Base-by-base conservation (phyloP, 2,329 filamentous ascomycete species). In the Epichloe bromicola region DNA sequence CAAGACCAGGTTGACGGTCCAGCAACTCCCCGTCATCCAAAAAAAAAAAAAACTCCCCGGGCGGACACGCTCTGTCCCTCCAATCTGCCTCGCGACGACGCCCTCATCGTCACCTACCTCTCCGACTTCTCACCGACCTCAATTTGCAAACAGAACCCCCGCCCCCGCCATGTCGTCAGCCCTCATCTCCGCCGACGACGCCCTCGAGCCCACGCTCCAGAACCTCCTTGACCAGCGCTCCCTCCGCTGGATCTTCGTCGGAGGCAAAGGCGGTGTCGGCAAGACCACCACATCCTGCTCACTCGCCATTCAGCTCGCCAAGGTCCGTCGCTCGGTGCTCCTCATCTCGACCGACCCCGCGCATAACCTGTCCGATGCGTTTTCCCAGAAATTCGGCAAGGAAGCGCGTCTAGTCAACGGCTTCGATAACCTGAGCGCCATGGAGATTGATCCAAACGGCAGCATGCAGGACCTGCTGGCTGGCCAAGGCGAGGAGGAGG, bases 211-310 rank as follows among this genome's bases (percentile, higher is more conserved):
- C 46, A 88, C 87, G 49, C 86, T 98, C 63, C 87, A 96, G 73
- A 86, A 87, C 57, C 89, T 98, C 65, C 82, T 98, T 62, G 88
- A 95, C 74, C 93, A 98, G 70, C 88, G 89, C 70, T 85, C 87
- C 36, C 83, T 98, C 51, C 88, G 93, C 67, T 98, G 93, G 93
- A 95, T 98, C 71, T 98, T 98, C 63, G 93, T 98, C 54, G 93
- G 93, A 63, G 93, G 93, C 59, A 98, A 98, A 73, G 93, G 93
- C 63, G 93, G 93, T 66, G 93, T 98, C 44, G 93, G 93, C 68
- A 98, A 98, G 76, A 98, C 93, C 30, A 98, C 93, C n/a, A 98
- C 93, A 15, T 97, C 91, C 7, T 98, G 93, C 73, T 96, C 91
- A 10, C 85, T 98, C 57, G 93, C 93, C 57, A 97, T 98, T 66